phyloP scores from a whole-genome alignment of 2,329 filamentous ascomycete genomes.

The Paecilomyces sp. region DNA sequence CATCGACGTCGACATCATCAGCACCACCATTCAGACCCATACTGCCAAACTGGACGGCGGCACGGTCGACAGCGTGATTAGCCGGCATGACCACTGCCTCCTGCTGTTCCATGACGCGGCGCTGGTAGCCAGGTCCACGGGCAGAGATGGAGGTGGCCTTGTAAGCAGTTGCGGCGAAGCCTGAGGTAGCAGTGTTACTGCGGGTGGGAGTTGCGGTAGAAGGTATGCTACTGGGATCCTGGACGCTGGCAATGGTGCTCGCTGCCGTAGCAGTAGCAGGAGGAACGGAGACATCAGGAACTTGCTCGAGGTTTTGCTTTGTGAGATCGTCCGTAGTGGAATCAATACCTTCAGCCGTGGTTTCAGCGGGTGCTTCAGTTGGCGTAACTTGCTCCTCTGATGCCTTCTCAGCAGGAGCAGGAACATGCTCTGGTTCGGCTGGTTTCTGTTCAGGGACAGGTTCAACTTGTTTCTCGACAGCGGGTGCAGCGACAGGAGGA shows the following conservation, averaged over 20 bases:
- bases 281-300: constrained; percentile 73
- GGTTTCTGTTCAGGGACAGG: constrained; percentile 31
- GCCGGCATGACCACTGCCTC: constrained; percentile 98
- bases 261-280: constrained; percentile 74
- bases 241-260: constrained; percentile 81
- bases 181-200: constrained; percentile 52
- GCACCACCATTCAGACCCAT: constrained; percentile 74
- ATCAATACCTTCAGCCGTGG: constrained; percentile 43
- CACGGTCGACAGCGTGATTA: constrained; percentile 87
- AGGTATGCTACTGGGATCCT: constrained; percentile 60
- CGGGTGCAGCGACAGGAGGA: constrained; percentile 27
- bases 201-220: constrained; percentile 46
- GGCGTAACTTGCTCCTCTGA: constrained; percentile 21
- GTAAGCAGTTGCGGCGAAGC: constrained; percentile 71
- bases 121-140: constrained; percentile 73
- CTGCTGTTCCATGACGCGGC: constrained; percentile 86
- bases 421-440: constrained; percentile 33
- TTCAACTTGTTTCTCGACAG: constrained; percentile 25
- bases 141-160: constrained; percentile 62
- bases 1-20: constrained; percentile 65
- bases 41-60: constrained; percentile 92
- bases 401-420: constrained; percentile 34
- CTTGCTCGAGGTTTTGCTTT: constrained; percentile 83
- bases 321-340: constrained; percentile 79
- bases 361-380: constrained; percentile 28